Conservation (phyloP, 2,329 filamentous ascomycete species). For the Neonectria hederae region DNA sequence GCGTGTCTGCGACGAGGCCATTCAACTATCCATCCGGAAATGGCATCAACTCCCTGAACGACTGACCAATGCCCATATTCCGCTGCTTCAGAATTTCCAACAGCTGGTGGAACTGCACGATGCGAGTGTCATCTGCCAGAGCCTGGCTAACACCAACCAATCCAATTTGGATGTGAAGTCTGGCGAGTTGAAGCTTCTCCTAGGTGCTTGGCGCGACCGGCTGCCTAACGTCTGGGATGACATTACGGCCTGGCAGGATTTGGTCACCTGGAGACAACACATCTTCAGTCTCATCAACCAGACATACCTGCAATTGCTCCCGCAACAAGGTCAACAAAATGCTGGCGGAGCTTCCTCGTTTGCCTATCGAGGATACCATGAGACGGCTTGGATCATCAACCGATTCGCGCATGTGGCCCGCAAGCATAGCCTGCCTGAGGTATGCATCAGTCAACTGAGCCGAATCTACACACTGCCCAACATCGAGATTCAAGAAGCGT, state of each 20-base stretch:
- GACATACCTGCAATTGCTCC: slow-evolving; percentile 87
- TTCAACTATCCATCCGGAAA: slow-evolving; percentile 95
- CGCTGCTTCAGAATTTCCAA: slow-evolving; percentile 96
- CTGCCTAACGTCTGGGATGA: slow-evolving; percentile 99
- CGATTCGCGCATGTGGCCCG: slow-evolving; percentile 96
- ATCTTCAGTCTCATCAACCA: slow-evolving; percentile 98
- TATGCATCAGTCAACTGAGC: slow-evolving; percentile 96
- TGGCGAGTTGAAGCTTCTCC: slow-evolving; percentile 90
- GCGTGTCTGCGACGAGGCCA: slow-evolving; percentile 93
- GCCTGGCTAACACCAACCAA: slow-evolving; percentile 84
- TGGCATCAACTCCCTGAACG: slow-evolving; percentile 98
- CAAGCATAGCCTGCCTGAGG: slow-evolving; percentile 95
- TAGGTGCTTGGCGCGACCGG: slow-evolving; percentile 94
- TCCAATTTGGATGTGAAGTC: slow-evolving; percentile 92
- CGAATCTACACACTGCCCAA: slow-evolving; percentile 99
- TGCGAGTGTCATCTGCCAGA: slow-evolving; percentile 94
- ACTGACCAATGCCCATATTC: slow-evolving; percentile 94
- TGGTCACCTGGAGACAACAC: slow-evolving; percentile 99
- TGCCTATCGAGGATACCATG: slow-evolving; percentile 96
- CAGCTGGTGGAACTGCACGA: slow-evolving; percentile 97
- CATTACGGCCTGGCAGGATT: slow-evolving; percentile 98
- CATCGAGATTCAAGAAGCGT: slow-evolving; percentile 99
- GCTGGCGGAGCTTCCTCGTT: slow-evolving; percentile 86
- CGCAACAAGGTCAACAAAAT: slow-evolving; percentile 77
- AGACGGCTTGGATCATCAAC: slow-evolving; percentile 99